These are phyloP conservation scores for Cytospora schulzeri DNA, from an alignment of 2,329 filamentous ascomycete genomes.

Conservation along the genomic window DNA sequence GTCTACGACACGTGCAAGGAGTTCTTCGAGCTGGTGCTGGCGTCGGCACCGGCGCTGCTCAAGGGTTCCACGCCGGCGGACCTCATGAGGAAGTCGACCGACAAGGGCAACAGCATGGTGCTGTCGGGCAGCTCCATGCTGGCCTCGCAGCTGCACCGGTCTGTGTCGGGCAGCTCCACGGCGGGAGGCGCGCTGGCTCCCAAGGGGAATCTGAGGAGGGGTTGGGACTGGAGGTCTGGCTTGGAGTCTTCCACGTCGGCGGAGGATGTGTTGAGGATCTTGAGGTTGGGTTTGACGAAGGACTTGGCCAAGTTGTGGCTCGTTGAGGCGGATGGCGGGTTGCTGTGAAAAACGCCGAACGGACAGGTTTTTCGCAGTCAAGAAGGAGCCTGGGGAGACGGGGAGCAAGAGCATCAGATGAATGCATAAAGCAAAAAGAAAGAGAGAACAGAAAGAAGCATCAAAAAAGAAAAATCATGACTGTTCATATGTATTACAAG, in stretches of 20 bases:
- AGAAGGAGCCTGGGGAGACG: neutral
- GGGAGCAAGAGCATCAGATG: neutral
- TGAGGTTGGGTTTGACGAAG: constrained; percentile 73
- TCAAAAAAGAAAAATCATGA: constrained; percentile 15
- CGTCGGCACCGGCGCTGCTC: constrained; percentile 63
- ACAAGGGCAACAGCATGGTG: constrained; percentile 62
- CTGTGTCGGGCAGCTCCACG: constrained; percentile 42
- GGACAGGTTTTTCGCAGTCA: neutral
- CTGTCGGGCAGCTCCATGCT: constrained; percentile 76
- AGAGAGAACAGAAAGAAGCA: neutral
- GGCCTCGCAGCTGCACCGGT: constrained; percentile 62
- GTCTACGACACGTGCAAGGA: constrained; percentile 76
- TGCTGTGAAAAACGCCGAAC: constrained; percentile 6
- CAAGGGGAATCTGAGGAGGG: constrained; percentile 78
- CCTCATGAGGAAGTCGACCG: constrained; percentile 61
- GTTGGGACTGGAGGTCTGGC: constrained; percentile 67
- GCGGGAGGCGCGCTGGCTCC: constrained; percentile 47
- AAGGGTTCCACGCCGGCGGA: constrained; percentile 66
- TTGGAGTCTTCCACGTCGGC: constrained; percentile 61
- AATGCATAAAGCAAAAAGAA: neutral
- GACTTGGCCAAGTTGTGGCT: constrained; percentile 74
- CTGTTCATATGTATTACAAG: constrained; percentile 17
- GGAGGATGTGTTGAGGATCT: constrained; percentile 68
- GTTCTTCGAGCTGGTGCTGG: constrained; percentile 74
- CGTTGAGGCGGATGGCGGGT: constrained; percentile 58